phyloP scores from a whole-genome alignment of 176 grass and related monocot genomes.

The barley (Hordeum vulgare) region DNA sequence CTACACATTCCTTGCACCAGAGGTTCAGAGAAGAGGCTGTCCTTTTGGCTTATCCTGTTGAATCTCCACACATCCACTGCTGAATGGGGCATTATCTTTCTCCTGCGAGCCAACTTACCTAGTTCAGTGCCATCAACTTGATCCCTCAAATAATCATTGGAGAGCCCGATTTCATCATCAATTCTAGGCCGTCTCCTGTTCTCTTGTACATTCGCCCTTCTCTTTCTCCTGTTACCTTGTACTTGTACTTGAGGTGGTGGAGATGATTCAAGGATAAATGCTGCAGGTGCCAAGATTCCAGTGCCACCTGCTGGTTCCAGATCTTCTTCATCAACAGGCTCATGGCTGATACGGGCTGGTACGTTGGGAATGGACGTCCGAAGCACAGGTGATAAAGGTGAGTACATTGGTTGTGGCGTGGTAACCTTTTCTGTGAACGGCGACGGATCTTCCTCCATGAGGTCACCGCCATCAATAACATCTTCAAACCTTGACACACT shows the following conservation, averaged over 20 bases:
- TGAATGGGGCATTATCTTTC: slow-evolving; percentile 61
- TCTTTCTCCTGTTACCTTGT: slow-evolving; percentile 33
- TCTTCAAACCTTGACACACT: slow-evolving; percentile 12
- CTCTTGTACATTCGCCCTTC: slow-evolving; percentile 16
- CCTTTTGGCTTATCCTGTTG: slow-evolving; percentile 31
- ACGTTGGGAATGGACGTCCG: slow-evolving; percentile 14
- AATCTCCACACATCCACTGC: slow-evolving; percentile 49
- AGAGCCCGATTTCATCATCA: slow-evolving; percentile 43
- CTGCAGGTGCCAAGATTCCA: neutral
- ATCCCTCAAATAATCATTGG: slow-evolving; percentile 50
- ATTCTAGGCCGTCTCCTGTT: slow-evolving; percentile 26
- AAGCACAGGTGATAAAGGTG: slow-evolving; percentile 17
- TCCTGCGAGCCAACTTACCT: slow-evolving; percentile 38
- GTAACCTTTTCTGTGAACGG: slow-evolving; percentile 30
- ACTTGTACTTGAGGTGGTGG: slow-evolving; percentile 44
- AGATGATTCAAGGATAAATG: slow-evolving; percentile 39
- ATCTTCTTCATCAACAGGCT: slow-evolving; percentile 12
- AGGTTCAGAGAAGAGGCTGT: slow-evolving; percentile 44
- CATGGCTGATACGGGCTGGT: neutral
- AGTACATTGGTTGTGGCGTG: slow-evolving; percentile 12
- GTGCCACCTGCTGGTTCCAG: neutral
- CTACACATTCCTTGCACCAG: slow-evolving; percentile 51
- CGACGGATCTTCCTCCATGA: slow-evolving; percentile 24
- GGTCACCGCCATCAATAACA: slow-evolving; percentile 9
- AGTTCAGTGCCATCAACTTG: slow-evolving; percentile 32